phyloP scores from a whole-genome alignment of 306 rosid genomes.

The Vicia villosa region DNA sequence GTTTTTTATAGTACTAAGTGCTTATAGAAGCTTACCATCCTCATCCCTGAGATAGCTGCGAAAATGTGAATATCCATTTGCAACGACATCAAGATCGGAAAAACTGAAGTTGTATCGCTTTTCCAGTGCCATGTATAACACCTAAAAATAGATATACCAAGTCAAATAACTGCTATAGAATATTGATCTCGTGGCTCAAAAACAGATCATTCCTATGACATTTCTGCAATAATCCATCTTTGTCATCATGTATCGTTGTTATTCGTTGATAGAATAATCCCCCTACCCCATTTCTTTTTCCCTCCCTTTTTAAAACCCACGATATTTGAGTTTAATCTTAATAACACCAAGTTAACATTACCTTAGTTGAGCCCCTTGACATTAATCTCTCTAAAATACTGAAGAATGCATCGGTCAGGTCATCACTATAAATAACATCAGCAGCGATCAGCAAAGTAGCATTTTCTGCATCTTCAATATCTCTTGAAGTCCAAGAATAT shows the following conservation, averaged over 20 bases:
- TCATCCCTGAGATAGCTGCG: slow-evolving; percentile 60
- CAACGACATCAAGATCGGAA: slow-evolving; percentile 73
- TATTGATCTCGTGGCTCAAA: slow-evolving; percentile 3
- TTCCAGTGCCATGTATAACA: slow-evolving; percentile 74
- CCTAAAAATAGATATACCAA: slow-evolving; percentile 48
- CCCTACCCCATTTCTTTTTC: no score
- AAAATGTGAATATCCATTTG: slow-evolving; percentile 82
- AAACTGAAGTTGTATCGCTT: slow-evolving; percentile 92
- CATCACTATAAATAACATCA: slow-evolving; percentile 86
- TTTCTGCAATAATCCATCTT: not conserved
- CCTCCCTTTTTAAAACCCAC: not conserved
- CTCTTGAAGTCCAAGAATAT: slow-evolving; percentile 69
- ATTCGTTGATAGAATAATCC: not conserved
- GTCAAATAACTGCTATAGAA: slow-evolving; percentile 13
- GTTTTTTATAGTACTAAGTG: slow-evolving; percentile 2
- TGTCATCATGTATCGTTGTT: not conserved
- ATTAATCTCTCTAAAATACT: slow-evolving; percentile 61
- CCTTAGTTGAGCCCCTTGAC: slow-evolving; percentile 78
- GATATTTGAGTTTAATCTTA: not conserved
- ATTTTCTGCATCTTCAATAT: slow-evolving; percentile 67
- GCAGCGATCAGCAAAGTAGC: slow-evolving; percentile 87
- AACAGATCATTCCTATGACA: slow-evolving; percentile 9
- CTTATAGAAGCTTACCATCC: slow-evolving; percentile 51
- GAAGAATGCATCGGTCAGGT: slow-evolving; percentile 83
- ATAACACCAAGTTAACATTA: slow-evolving; percentile 18